Percentiles rank a stretch among this genome's conserved stretches.
Evolutionary conservation across 768 basidiomycete species (phyloP).

Genomic region (Pisolithus marmoratus): DNA sequence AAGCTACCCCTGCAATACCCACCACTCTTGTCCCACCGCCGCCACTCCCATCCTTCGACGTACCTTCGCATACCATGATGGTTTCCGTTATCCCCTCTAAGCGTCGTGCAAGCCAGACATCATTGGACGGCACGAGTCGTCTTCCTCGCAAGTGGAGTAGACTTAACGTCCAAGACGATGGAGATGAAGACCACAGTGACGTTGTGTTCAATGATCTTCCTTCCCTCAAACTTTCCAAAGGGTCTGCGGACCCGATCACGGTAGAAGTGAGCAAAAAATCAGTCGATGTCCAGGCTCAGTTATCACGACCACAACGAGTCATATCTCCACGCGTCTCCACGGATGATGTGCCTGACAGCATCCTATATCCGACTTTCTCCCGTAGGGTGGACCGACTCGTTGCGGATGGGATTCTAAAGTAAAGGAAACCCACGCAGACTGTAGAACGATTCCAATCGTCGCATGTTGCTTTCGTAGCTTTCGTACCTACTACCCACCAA

Average conservation of each 20-base stretch:
- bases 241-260: background rate
- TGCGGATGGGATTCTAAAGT: slow-evolving; percentile 12
- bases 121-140: slow-evolving; percentile 8
- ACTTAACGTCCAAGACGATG: slow-evolving; percentile 18
- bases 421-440: background rate
- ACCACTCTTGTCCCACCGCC: slow-evolving; percentile 13
- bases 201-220: slow-evolving; percentile 22
- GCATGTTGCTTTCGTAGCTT: background rate
- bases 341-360: slow-evolving; percentile 11
- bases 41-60: slow-evolving; percentile 5
- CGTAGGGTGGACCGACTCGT: slow-evolving; percentile 19
- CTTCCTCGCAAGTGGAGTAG: slow-evolving; percentile 29
- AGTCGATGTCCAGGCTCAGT: background rate
- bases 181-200: slow-evolving; percentile 8
- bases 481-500: background rate
- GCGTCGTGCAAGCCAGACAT: slow-evolving; percentile 4
- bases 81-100: slow-evolving; percentile 9
- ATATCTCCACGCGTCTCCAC: slow-evolving; percentile 12
- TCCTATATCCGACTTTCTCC: slow-evolving; percentile 17
- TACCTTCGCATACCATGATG: background rate
- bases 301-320: slow-evolving; percentile 21
- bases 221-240: background rate
- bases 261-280: slow-evolving; percentile 12
- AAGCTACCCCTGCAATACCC: slow-evolving; percentile 15
- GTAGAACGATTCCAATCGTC: background rate